Conservation (phyloP, 768 basidiomycete species). For the Infundibulicybe gibba region DNA sequence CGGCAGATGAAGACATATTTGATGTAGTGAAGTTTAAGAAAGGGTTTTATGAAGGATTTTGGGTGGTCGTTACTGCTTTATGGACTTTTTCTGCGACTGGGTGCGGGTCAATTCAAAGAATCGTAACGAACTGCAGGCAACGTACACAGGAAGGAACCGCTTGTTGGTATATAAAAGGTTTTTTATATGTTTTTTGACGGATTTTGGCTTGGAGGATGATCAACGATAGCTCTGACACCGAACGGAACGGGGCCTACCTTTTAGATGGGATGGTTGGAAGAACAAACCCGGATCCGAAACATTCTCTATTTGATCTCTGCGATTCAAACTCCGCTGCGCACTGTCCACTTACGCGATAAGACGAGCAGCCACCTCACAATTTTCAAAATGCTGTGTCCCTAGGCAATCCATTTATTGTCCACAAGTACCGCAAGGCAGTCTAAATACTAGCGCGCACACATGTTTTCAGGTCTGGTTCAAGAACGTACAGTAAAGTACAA, state of each 20-base stretch:
- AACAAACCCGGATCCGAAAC: slow-evolving; percentile 18
- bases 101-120: slow-evolving; percentile 2
- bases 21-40: slow-evolving; percentile 12
- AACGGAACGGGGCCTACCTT: slow-evolving; percentile 38
- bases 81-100: slow-evolving; percentile 74
- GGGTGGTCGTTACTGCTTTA: slow-evolving; percentile 91
- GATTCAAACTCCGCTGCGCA: slow-evolving; percentile 39
- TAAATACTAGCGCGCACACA: no score
- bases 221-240: slow-evolving; percentile 11
- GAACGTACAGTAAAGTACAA: slow-evolving; percentile 8
- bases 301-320: slow-evolving; percentile 16
- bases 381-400: neutral
- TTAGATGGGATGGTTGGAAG: slow-evolving; percentile 47
- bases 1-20: slow-evolving; percentile 22
- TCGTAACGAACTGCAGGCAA: slow-evolving; percentile 10
- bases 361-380: neutral
- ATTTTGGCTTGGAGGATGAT: slow-evolving; percentile 48
- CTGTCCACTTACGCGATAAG: neutral
- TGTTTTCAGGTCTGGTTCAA: no score
- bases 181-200: slow-evolving; percentile 69
- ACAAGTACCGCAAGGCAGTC: no score
- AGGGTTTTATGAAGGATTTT: slow-evolving; percentile 42
- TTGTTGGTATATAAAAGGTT: slow-evolving; percentile 52
- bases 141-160: slow-evolving; percentile 67
- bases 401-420: no score